Evolutionary conservation across 129 eudicot genomes (phyloP).

Genomic region (Ambrosia artemisiifolia): DNA sequence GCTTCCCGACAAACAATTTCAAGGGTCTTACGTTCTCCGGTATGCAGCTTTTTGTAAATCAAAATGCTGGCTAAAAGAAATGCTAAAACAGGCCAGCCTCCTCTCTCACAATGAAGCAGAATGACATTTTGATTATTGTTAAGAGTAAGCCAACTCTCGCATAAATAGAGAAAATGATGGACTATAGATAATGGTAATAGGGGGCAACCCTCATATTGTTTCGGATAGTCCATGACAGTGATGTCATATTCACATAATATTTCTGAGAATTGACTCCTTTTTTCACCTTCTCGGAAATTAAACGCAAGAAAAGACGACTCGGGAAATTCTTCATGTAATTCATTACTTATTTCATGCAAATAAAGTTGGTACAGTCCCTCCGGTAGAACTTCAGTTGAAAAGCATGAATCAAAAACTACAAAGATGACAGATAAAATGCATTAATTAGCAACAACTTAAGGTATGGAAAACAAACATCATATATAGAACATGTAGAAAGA

Average conservation of each 20-base stretch:
- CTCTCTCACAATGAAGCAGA: constrained; percentile 95
- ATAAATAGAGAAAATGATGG: constrained; percentile 89
- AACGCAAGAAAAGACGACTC: constrained; percentile 91
- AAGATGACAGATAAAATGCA: constrained; percentile 7
- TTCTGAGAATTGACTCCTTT: constrained; percentile 82
- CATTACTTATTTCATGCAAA: constrained; percentile 80
- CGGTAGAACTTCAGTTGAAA: constrained; percentile 87
- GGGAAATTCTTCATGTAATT: constrained; percentile 83
- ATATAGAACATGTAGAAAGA: neutral
- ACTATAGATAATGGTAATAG: constrained; percentile 78
- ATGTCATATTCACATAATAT: constrained; percentile 86
- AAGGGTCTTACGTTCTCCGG: constrained; percentile 81
- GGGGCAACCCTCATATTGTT: constrained; percentile 97
- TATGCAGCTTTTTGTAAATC: constrained; percentile 72
- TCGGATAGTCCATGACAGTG: constrained; percentile 91
- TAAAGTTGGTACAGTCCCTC: constrained; percentile 85
- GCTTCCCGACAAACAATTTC: constrained; percentile 93
- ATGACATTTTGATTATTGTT: constrained; percentile 65
- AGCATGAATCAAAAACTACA: constrained; percentile 99
- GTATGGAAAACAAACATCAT: neutral
- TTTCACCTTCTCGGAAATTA: constrained; percentile 95
- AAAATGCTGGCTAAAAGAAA: constrained; percentile 87
- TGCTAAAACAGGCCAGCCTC: constrained; percentile 96
- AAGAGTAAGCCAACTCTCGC: constrained; percentile 82
- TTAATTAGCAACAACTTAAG: neutral